A percentile compares a stretch with the other conserved stretches of the same genome.
phyloP scores from a whole-genome alignment of 139 green algal genomes.

The Chlorella sp. region DNA sequence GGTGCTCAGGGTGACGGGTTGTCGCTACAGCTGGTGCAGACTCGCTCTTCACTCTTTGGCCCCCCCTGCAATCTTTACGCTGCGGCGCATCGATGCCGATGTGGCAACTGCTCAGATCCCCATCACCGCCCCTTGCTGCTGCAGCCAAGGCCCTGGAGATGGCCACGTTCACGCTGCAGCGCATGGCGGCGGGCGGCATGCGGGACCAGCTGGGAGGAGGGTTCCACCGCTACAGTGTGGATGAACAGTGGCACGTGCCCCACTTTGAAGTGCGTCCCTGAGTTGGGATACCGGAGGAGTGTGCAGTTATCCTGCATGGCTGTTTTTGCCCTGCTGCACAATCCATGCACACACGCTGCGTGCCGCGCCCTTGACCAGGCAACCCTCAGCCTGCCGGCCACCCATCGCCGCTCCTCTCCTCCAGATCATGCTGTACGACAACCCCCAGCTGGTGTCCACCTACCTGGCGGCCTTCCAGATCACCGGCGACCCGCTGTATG shows the following conservation, averaged over 20 bases:
- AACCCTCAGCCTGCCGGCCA: too few species aligned
- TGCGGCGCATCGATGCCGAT: too few species aligned
- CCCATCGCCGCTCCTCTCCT: neutral
- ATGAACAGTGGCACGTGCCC: slow-evolving; percentile 60
- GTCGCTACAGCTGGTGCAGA: too few species aligned
- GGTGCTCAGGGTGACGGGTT: neutral
- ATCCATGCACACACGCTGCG: too few species aligned
- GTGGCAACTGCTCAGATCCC: neutral
- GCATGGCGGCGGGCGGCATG: slow-evolving; percentile 88
- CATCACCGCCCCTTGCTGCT: neutral
- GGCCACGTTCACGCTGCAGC: slow-evolving; percentile 62
- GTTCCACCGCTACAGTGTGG: slow-evolving; percentile 87
- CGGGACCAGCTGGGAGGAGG: slow-evolving; percentile 89
- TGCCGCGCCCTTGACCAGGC: too few species aligned
- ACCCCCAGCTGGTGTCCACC: slow-evolving; percentile 78
- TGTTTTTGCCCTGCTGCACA: too few species aligned
- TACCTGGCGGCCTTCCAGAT: slow-evolving; percentile 82
- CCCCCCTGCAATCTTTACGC: too few species aligned
- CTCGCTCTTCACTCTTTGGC: too few species aligned
- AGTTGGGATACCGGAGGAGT: too few species aligned
- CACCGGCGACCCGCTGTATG: slow-evolving; percentile 59
- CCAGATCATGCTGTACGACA: slow-evolving; percentile 78
- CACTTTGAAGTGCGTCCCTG: slow-evolving; percentile 87
- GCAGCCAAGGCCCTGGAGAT: slow-evolving; percentile 61
- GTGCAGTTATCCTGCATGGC: too few species aligned